phyloP scores from a whole-genome alignment of 306 rosid species.

The Rosa persica region DNA sequence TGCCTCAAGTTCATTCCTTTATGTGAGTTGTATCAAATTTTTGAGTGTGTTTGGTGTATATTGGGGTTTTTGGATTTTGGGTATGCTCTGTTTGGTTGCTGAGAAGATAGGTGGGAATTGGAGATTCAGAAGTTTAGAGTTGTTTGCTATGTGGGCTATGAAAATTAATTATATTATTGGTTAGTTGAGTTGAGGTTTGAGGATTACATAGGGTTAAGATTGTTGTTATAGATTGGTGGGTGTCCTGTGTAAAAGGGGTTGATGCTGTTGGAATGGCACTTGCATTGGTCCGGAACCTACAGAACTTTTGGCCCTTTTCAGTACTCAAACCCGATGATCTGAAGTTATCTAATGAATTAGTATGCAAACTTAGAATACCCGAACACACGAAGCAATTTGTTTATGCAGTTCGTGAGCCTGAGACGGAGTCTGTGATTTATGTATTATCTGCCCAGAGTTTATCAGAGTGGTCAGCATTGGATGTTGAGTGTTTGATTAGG shows the following conservation, averaged over 20 bases:
- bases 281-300: constrained; percentile 48
- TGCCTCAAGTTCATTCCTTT: not conserved
- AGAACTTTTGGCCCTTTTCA: constrained; percentile 66
- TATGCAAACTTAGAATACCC: constrained; percentile 50
- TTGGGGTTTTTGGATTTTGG: not conserved
- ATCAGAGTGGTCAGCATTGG: constrained; percentile 62
- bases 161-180: not conserved
- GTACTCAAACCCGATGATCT: constrained; percentile 47
- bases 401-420: constrained; percentile 54
- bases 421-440: constrained; percentile 58
- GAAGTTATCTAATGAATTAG: constrained; percentile 47
- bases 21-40: not conserved
- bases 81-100: constrained; percentile 3
- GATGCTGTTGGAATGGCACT: constrained; percentile 47
- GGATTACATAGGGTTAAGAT: not conserved
- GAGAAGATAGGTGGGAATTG: not conserved
- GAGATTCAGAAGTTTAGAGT: not conserved
- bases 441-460: constrained; percentile 62
- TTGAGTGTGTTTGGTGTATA: not conserved
- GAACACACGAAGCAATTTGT: constrained; percentile 68
- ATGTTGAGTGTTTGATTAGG: constrained; percentile 48
- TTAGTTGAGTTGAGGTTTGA: not conserved
- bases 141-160: constrained; percentile 10
- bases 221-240: not conserved
- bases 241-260: constrained; percentile 9